Evolutionary conservation across 2,329 filamentous ascomycete genomes (phyloP).

Genomic region (Trichoderma citrinoviride): DNA sequence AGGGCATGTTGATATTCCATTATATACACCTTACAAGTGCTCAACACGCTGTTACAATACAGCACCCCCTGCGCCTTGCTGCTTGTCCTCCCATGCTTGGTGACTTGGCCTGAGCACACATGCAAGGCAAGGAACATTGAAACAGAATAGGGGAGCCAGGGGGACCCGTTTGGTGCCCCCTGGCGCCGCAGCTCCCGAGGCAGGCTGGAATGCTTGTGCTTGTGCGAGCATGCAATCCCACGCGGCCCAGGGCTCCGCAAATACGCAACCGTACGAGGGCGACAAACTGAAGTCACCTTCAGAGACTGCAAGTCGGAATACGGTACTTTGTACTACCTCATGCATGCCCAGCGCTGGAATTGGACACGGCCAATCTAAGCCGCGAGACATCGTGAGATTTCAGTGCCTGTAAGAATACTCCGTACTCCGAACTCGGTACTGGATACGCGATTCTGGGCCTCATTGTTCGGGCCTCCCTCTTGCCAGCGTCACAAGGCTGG

Average conservation of each 20-base stretch:
- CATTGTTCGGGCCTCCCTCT: neutral
- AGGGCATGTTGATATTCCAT: too few relatives aligned
- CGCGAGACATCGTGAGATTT: neutral
- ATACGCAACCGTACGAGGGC: neutral
- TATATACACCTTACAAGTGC: neutral
- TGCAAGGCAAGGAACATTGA: neutral
- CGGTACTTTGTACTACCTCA: neutral
- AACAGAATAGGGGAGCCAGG: constrained; percentile 13
- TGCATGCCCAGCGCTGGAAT: neutral
- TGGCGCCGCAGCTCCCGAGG: constrained; percentile 19
- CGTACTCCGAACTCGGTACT: too few relatives aligned
- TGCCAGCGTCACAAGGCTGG: neutral
- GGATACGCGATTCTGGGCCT: neutral
- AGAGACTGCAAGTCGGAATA: neutral
- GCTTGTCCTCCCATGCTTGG: neutral
- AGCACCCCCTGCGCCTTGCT: neutral
- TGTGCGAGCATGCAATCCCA: constrained; percentile 2
- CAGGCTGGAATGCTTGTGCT: constrained; percentile 5
- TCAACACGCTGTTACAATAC: neutral
- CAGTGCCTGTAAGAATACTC: too few relatives aligned
- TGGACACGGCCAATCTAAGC: neutral
- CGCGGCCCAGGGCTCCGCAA: constrained; percentile 13
- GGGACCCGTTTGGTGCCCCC: constrained; percentile 4
- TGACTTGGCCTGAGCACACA: neutral
- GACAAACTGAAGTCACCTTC: too few relatives aligned